Evolutionary conservation across 495 filamentous ascomycete species (phyloP).

Genomic region (Penicillium psychrofluorescens): DNA sequence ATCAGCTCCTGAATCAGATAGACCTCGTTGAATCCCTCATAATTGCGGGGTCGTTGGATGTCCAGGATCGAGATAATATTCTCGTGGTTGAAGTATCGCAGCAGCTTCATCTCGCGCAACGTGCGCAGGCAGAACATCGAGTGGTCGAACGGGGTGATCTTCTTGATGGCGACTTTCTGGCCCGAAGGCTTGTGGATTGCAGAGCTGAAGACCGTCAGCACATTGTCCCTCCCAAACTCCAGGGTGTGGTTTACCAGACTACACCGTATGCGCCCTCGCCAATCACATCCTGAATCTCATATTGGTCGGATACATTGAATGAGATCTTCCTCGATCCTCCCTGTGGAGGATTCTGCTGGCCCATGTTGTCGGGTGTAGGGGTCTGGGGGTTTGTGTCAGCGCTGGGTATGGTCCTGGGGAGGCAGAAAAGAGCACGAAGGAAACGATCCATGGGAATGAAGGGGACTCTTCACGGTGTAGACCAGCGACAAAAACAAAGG

Average conservation of each 20-base stretch:
- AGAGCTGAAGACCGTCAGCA: constrained; percentile 55
- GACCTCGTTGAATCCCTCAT: constrained; percentile 94
- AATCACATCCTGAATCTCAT: constrained; percentile 98
- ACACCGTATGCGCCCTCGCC: constrained; percentile 98
- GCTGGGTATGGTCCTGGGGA: not conserved
- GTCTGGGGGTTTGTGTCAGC: constrained; percentile 1
- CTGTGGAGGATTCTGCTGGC: constrained; percentile 38
- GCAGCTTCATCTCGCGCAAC: constrained; percentile 97
- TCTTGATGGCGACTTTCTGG: constrained; percentile 99
- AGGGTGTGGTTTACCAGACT: constrained; percentile 67
- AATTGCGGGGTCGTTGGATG: constrained; percentile 95
- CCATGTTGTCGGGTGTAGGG: constrained; percentile 26
- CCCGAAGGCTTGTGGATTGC: constrained; percentile 97
- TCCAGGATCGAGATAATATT: constrained; percentile 99
- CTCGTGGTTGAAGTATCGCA: constrained; percentile 99
- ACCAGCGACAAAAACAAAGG: too few species aligned
- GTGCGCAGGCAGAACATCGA: constrained; percentile 99
- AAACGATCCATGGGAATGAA: not conserved
- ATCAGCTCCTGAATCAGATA: constrained; percentile 99
- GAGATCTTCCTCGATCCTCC: constrained; percentile 89
- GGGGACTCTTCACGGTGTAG: too few species aligned
- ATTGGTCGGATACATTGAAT: constrained; percentile 99
- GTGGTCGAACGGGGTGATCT: constrained; percentile 98
- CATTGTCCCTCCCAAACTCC: constrained; percentile 1
- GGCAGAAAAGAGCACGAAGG: not conserved